Evolutionary conservation across 768 basidiomycete species (phyloP).

Genomic region (Hypholoma fasciculare): DNA sequence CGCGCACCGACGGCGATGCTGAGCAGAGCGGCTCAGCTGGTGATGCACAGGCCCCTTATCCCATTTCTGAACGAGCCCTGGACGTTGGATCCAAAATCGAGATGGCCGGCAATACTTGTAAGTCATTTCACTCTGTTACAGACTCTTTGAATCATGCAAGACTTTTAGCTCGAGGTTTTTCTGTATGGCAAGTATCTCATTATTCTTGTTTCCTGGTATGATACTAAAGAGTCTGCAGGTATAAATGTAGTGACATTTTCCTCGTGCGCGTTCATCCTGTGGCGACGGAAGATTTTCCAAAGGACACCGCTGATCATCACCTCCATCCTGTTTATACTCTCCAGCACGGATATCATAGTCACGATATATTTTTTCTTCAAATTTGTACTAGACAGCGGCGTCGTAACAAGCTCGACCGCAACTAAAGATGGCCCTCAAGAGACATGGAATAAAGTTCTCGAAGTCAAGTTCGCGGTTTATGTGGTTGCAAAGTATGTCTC

Average conservation of each 20-base stretch:
- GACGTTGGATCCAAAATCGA: conserved; percentile 17
- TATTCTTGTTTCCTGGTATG: background rate
- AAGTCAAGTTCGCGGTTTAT: conserved; percentile 21
- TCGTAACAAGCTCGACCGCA: background rate
- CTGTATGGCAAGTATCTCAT: conserved; percentile 16
- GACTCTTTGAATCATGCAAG: background rate
- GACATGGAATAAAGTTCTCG: conserved; percentile 15
- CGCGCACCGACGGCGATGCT: conserved; percentile 4
- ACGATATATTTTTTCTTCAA: conserved; percentile 23
- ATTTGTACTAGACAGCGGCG: conserved; percentile 10
- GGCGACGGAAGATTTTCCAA: conserved; percentile 8
- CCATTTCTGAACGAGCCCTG: conserved; percentile 23
- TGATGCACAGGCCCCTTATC: conserved; percentile 16
- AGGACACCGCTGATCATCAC: conserved; percentile 10
- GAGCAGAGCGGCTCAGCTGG: conserved; percentile 6
- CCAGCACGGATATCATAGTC: conserved; percentile 20
- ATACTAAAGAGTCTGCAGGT: conserved; percentile 4
- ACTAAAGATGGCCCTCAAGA: conserved; percentile 1
- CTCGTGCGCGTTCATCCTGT: conserved; percentile 14
- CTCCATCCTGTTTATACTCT: conserved; percentile 18
- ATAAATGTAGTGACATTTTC: conserved; percentile 20
- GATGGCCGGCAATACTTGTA: conserved; percentile 24
- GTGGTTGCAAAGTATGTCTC: conserved; percentile 20
- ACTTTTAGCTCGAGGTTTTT: conserved; percentile 18
- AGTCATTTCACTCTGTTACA: conserved; percentile 1